These are phyloP conservation scores for Grosmannia clavigera DNA, from an alignment of 2,329 filamentous ascomycete species.

Conservation along the genomic window DNA sequence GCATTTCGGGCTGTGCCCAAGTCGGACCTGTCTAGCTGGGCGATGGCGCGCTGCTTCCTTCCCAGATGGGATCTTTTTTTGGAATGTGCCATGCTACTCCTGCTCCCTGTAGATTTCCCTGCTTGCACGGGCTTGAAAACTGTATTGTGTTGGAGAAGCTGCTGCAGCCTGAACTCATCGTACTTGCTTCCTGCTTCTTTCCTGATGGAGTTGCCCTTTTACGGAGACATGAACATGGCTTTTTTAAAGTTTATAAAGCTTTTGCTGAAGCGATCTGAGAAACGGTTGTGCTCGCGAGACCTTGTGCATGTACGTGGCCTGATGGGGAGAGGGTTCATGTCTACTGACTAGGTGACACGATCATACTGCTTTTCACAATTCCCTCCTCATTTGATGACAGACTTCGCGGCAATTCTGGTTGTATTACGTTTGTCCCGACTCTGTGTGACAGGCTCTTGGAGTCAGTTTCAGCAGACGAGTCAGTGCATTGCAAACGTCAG, in stretches of 20 bases:
- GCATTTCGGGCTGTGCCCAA: background rate
- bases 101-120: background rate
- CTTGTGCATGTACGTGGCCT: background rate
- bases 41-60: background rate
- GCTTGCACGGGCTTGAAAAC: background rate
- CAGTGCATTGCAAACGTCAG: background rate
- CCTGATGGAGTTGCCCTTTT: background rate
- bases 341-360: background rate
- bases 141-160: background rate
- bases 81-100: background rate
- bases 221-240: background rate
- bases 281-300: background rate
- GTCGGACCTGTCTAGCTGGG: background rate
- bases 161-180: background rate
- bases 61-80: background rate
- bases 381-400: background rate
- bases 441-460: background rate
- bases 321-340: background rate
- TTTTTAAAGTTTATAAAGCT: no score
- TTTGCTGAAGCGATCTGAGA: background rate
- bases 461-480: constrained; percentile 1
- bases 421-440: background rate
- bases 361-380: background rate
- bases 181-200: no score
- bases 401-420: background rate